Base-by-base conservation (phyloP, 2,329 filamentous ascomycete genomes). In the Scleromitrula shiraiana region DNA sequence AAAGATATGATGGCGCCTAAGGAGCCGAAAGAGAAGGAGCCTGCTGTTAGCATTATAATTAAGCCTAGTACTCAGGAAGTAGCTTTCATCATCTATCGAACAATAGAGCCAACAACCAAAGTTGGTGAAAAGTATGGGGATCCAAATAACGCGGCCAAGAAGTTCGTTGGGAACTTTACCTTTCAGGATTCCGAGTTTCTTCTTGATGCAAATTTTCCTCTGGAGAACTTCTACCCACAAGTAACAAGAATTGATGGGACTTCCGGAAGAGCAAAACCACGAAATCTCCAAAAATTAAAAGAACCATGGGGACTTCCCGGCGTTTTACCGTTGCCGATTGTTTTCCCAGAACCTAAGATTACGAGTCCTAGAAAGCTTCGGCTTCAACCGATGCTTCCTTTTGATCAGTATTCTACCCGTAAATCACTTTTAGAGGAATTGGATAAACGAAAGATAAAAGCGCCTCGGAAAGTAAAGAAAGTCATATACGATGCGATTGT, bases 141-240 rank as follows among this genome's bases (percentile, higher is more conserved):
- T n/a, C 30, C 30, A 26, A 43, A 43, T 0, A 8, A 43, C 0
- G 9, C n/a, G 19, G 9, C 4, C 5, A 43, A 43, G 22, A 43
- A 43, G 5, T 36, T 36, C 19, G 4, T 43, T 7, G 10, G 9
- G n/a, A 17, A 24, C 2, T 43, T 43, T 30, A 17, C 12, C 4
- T 36, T 43, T n/a, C 20, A 43, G 10, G 30, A 43, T 12, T 4
- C 7, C 4, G 41, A 43, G 24, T 43, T 43, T 35, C n/a, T 43
- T 2, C 1, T 43, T 4, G 41, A 43, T 17, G 19, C 5, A 14
- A 9, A 24, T 9, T 14, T 23, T 4, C 10, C 20, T 1, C 41
- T 43, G n/a, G 7, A 3, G 1, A 0, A 7, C 10, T 14, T 24
- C 5, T 4, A 0, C 7, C 20, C 27, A 17, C 27, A n/a, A 1